A percentile compares a stretch with the other conserved stretches of the same genome.
Evolutionary conservation across 2,329 filamentous ascomycete species (phyloP).

Genomic region (Fusarium pseudoanthophilum): DNA sequence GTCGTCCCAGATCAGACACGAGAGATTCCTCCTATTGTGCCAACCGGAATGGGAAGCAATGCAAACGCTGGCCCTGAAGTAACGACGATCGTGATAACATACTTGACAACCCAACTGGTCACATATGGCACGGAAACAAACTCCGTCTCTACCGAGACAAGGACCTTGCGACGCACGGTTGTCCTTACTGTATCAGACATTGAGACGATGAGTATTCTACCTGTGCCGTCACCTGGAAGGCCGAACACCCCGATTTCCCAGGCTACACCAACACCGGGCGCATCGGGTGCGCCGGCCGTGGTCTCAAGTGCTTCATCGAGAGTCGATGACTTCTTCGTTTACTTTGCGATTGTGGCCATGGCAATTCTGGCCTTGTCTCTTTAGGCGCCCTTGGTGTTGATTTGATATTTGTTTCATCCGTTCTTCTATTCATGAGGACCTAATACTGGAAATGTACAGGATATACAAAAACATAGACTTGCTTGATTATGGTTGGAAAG

Average conservation of each 20-base stretch:
- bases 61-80: background rate
- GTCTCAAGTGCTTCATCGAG: constrained; percentile 20
- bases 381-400: background rate
- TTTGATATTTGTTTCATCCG: background rate
- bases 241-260: background rate
- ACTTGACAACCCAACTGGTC: constrained; percentile 24
- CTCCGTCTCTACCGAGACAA: constrained; percentile 18
- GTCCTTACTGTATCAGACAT: constrained; percentile 15
- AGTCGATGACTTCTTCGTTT: constrained; percentile 15
- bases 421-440: background rate
- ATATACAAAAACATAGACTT: constrained; percentile 3
- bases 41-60: background rate
- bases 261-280: constrained; percentile 27
- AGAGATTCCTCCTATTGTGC: constrained; percentile 10
- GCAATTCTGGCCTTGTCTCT: constrained; percentile 21
- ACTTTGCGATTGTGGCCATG: constrained; percentile 21
- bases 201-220: constrained; percentile 15
- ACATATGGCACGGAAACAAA: constrained; percentile 15
- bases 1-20: background rate
- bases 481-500: background rate
- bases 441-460: constrained; percentile 4
- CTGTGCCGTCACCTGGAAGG: constrained; percentile 5
- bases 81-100: constrained; percentile 28
- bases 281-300: constrained; percentile 2
- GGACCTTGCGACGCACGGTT: constrained; percentile 23